Percentiles rank a stretch among this genome's conserved stretches.
Evolutionary conservation across 1,139 yeast species (phyloP).

Genomic region (Pneumocystis oryctolagi): DNA sequence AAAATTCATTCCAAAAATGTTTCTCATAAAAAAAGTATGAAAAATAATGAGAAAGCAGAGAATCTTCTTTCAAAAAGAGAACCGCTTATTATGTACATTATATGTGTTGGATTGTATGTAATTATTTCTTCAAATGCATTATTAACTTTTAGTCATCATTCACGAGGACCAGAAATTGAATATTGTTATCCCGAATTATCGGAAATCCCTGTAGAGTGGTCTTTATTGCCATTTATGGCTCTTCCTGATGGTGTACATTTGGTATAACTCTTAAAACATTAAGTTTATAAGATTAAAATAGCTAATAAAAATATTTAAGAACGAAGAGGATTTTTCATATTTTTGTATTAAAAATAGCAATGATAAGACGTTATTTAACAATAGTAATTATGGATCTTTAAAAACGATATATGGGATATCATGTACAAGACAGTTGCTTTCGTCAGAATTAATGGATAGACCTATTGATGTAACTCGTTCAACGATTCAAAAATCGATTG

Average conservation of each 20-base stretch:
- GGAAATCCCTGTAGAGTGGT: slow-evolving; percentile 59
- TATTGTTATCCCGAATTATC: slow-evolving; percentile 38
- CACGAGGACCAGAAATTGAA: slow-evolving; percentile 89
- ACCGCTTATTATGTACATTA: background rate
- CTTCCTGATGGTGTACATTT: slow-evolving; percentile 90
- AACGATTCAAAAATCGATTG: slow-evolving; percentile 81
- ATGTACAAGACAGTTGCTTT: slow-evolving; percentile 70
- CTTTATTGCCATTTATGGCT: slow-evolving; percentile 85
- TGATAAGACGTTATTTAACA: background rate
- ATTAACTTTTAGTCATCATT: slow-evolving; percentile 40
- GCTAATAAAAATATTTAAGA: slow-evolving; percentile 20
- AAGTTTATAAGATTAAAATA: background rate
- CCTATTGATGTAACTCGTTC: slow-evolving; percentile 68
- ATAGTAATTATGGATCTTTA: slow-evolving; percentile 27
- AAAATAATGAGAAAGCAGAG: background rate
- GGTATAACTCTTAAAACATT: slow-evolving; percentile 12
- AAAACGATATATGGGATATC: slow-evolving; percentile 91
- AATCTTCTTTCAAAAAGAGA: background rate
- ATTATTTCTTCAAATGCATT: background rate
- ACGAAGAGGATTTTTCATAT: slow-evolving; percentile 84
- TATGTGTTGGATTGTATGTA: background rate
- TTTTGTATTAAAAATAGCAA: slow-evolving; percentile 41
- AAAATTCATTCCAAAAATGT: background rate
- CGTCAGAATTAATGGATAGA: slow-evolving; percentile 43
- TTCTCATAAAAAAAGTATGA: background rate